A percentile compares a stretch with the other conserved stretches of the same genome.
phyloP scores from a whole-genome alignment of 768 basidiomycete species.

The Suillus placidus region DNA sequence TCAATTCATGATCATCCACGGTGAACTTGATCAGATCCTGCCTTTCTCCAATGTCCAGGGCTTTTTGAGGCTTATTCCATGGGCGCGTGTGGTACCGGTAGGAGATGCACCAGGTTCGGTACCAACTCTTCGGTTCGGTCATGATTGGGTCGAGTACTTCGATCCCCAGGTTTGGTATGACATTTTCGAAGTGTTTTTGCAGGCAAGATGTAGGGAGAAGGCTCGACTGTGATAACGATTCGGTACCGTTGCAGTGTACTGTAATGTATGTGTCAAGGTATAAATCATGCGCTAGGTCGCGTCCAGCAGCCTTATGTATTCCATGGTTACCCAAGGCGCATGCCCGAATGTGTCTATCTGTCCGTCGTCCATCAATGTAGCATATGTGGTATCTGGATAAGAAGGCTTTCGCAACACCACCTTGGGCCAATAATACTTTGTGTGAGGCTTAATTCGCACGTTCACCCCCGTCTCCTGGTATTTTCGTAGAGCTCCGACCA shows the following conservation, averaged over 20 bases:
- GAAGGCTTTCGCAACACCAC: constrained; percentile 36
- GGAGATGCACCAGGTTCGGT: constrained; percentile 36
- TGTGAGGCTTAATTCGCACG: constrained; percentile 38
- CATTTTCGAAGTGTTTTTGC: constrained; percentile 41
- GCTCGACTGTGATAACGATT: constrained; percentile 11
- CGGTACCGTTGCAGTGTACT: not conserved
- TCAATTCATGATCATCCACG: constrained; percentile 44
- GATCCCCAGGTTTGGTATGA: constrained; percentile 43
- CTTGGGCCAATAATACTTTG: constrained; percentile 52
- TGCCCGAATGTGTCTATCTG: constrained; percentile 12
- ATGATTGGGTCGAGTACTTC: constrained; percentile 52
- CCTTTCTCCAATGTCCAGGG: constrained; percentile 41
- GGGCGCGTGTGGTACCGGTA: constrained; percentile 38
- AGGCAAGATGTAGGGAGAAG: constrained; percentile 3
- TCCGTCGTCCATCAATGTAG: constrained; percentile 19
- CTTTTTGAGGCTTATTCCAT: constrained; percentile 40
- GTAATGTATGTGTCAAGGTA: not conserved
- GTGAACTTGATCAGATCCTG: constrained; percentile 41
- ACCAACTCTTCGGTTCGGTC: constrained; percentile 42
- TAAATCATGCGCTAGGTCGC: constrained; percentile 18
- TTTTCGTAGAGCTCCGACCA: constrained; percentile 35
- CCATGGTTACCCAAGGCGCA: constrained; percentile 46
- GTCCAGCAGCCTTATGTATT: constrained; percentile 45
- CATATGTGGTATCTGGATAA: constrained; percentile 26
- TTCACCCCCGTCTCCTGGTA: constrained; percentile 26